A percentile compares a stretch with the other conserved stretches of the same genome.
phyloP scores from a whole-genome alignment of 2,329 filamentous ascomycete species.

The Cephalotrichum gorgonifer region DNA sequence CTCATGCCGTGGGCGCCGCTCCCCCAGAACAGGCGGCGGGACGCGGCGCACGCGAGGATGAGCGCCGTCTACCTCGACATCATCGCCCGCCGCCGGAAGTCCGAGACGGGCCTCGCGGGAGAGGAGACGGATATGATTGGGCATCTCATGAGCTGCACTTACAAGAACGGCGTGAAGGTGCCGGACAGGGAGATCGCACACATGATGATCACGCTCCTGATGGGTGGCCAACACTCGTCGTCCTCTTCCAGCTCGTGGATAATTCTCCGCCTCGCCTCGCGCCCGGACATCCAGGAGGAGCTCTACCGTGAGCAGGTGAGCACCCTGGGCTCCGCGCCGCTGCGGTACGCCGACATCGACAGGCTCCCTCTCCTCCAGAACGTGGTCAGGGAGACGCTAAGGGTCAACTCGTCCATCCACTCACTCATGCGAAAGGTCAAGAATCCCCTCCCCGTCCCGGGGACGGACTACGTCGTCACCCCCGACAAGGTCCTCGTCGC shows the following conservation, averaged over 20 bases:
- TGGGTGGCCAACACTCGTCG: slow-evolving; percentile 77
- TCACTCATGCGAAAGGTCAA: slow-evolving; percentile 65
- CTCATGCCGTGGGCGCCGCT: slow-evolving; percentile 70
- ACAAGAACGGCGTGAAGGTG: slow-evolving; percentile 61
- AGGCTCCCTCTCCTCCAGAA: slow-evolving; percentile 51
- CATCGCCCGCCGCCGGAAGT: slow-evolving; percentile 50
- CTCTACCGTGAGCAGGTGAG: slow-evolving; percentile 56
- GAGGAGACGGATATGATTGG: slow-evolving; percentile 61
- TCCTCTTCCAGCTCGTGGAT: slow-evolving; percentile 72
- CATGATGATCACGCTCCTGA: slow-evolving; percentile 79
- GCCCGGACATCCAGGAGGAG: slow-evolving; percentile 59
- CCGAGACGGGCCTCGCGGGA: slow-evolving; percentile 29
- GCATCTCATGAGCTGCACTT: slow-evolving; percentile 66
- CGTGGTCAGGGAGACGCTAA: slow-evolving; percentile 62
- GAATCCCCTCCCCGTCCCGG: slow-evolving; percentile 49
- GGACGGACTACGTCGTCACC: slow-evolving; percentile 43
- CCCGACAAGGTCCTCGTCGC: slow-evolving; percentile 35
- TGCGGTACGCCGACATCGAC: slow-evolving; percentile 49
- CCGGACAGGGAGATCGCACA: slow-evolving; percentile 70
- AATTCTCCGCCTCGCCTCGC: slow-evolving; percentile 59
- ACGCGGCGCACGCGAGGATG: slow-evolving; percentile 62
- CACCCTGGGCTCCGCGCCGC: slow-evolving; percentile 39
- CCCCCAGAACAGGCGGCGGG: slow-evolving; percentile 63
- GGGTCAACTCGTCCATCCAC: slow-evolving; percentile 63
- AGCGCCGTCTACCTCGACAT: slow-evolving; percentile 60